Base-by-base conservation (phyloP, 495 filamentous ascomycete species). In the Glutinoglossum americanum region DNA sequence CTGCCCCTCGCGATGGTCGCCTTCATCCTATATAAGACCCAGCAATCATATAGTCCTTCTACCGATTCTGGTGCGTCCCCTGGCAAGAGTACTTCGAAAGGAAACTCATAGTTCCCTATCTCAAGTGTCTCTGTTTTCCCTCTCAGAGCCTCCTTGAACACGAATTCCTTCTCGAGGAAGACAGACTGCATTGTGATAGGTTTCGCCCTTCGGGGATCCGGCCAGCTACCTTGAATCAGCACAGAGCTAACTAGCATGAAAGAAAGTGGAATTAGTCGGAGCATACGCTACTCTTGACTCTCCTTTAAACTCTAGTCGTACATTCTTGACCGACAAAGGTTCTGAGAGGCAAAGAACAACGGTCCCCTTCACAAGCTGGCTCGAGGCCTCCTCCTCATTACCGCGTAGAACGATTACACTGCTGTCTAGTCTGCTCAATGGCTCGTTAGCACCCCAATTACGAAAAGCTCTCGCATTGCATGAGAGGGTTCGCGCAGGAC, bases 81-180 rank as follows among this genome's bases (percentile, higher is more conserved):
- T 17, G 85, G 78, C 15, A 97, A 71, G 54, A 83, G 71, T 59
- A 88, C 70, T 62, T 92, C 80, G 68, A 96, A 96, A 0, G 84
- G 83, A 71, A 84, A 96, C 67, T 94, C 89, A 67, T 96, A 89
- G 64, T 90, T 88, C 53, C 85, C 87, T 3, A 83, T 74, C 6
- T 75, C 72, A 32, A 95, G 69, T 9, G 77, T 77, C 62, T 81
- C 78, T 32, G 82, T 73, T 59, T 70, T 76, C 57, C 69, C 70
- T 61, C 71, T 79, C 59, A 66, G 69, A 17, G 69, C 67, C 45
- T 72, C 74, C 49, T 64, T 66, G 63, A 82, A 80, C 60, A 62
- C 66, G 76, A 75, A 80, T 7, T 71, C 72, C 59, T 78, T 73
- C 37, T 77, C 70, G 60, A 75, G 75, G 59, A 82, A 78, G 30